Evolutionary conservation across 371 early-diverging fungal species (phyloP).

Genomic region (Rhizomucor miehei): DNA sequence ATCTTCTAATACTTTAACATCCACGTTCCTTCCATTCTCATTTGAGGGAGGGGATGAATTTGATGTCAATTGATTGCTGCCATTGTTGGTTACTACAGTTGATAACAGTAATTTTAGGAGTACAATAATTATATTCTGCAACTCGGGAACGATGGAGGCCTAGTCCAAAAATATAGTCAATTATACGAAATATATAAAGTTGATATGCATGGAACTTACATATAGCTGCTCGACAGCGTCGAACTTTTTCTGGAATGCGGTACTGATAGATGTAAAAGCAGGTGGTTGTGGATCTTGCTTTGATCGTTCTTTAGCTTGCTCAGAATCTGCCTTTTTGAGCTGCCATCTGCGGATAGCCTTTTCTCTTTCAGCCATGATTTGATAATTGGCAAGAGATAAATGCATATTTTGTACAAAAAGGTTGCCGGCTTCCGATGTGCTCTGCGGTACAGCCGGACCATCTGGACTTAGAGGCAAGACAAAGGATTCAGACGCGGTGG

Average conservation of each 20-base stretch:
- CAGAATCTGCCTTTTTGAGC: slow-evolving; percentile 2
- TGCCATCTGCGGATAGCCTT: slow-evolving; percentile 46
- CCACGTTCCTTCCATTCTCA: neutral
- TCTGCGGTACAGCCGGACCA: slow-evolving; percentile 45
- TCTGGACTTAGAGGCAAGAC: slow-evolving; percentile 44
- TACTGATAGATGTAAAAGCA: neutral
- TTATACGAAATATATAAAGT: neutral
- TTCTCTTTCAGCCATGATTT: slow-evolving; percentile 59
- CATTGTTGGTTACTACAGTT: slow-evolving; percentile 26
- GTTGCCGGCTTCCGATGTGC: slow-evolving; percentile 59
- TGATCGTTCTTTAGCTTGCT: neutral
- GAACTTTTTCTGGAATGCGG: slow-evolving; percentile 2
- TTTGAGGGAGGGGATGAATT: neutral
- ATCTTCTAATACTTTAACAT: slow-evolving; percentile 36
- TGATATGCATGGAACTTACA: slow-evolving; percentile 4
- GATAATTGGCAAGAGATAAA: slow-evolving; percentile 56
- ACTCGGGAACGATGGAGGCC: slow-evolving; percentile 37
- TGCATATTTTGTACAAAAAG: slow-evolving; percentile 61
- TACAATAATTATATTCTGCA: slow-evolving; percentile 51
- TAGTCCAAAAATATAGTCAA: slow-evolving; percentile 7
- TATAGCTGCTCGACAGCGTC: slow-evolving; percentile 28
- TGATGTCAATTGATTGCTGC: neutral
- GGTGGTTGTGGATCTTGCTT: slow-evolving; percentile 3
- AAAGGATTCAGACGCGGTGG: slow-evolving; percentile 18
- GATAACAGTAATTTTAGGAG: slow-evolving; percentile 44